phyloP scores from a whole-genome alignment of 805 yeast species.

The Yarrowia deformans region DNA sequence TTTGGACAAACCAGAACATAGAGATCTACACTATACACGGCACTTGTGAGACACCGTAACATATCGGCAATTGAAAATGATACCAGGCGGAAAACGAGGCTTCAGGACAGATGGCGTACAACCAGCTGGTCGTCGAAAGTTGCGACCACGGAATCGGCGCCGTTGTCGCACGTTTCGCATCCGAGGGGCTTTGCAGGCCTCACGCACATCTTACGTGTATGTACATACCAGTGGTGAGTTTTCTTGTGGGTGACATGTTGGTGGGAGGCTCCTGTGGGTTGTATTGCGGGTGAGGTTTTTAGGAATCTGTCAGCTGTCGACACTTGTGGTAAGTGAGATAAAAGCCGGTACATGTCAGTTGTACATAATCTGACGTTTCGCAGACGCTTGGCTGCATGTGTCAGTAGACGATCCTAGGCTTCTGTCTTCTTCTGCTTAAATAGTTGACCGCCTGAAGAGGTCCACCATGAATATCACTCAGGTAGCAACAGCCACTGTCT shows the following conservation, averaged over 20 bases:
- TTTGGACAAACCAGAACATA: neutral
- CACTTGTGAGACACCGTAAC: conserved; percentile 12
- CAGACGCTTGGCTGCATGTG: conserved; percentile 1
- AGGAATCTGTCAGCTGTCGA: neutral
- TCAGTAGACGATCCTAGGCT: neutral
- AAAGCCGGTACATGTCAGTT: neutral
- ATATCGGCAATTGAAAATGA: conserved; percentile 2
- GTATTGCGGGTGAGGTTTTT: neutral
- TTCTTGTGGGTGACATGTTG: neutral
- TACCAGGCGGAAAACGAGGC: neutral
- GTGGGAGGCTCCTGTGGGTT: neutral
- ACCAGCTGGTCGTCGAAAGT: too few relatives aligned
- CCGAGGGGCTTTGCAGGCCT: neutral
- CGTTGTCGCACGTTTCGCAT: neutral
- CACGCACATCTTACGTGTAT: neutral
- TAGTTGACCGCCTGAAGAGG: too few relatives aligned
- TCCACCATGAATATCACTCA: neutral
- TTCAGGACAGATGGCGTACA: too few relatives aligned
- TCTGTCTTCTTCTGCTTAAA: too few relatives aligned
- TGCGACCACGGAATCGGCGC: neutral
- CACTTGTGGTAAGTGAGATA: neutral
- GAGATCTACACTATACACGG: conserved; percentile 10
- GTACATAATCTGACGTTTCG: conserved; percentile 4
- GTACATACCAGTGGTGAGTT: neutral
- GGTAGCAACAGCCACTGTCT: too few relatives aligned